Evolutionary conservation across 495 filamentous ascomycete species (phyloP), one percentile per base, ranked within the genome.

Genomic region (Neurospora sublineolata): DNA sequence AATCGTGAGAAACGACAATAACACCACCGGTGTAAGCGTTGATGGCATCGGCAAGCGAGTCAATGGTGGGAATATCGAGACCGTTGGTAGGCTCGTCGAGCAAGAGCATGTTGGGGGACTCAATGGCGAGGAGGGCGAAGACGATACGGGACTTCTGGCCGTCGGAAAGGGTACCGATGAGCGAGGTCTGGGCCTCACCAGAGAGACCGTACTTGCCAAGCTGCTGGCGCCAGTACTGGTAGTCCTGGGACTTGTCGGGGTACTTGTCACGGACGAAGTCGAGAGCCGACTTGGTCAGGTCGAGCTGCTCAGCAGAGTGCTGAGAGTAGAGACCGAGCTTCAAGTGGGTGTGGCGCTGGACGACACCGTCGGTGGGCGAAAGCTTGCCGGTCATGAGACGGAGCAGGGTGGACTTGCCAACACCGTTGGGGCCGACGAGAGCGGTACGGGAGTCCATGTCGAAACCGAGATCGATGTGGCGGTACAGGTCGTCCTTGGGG

Each of bases 361-460:
- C 93, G 73, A 86, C 85, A 73, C 95, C 95, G 72, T 80, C 80
- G 60, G 92, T 97, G 37, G 95, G 91, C 16, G 90, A 93, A 46
- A 99, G 87, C 84, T 94, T 93, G 81, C 94, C 94, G 36, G 96
- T 99, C 93, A 99, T 98, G 71, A 99, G 87, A 77, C 93, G 92
- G 39, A 99, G 90, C 39, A 99, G 87, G 14, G 95, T 99, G n/a
- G 96, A 98, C 85, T 99, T 99, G 78, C 95, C 95, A 70, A 99
- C 95, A 93, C 95, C 95, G 83, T 99, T 99, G 78, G 95, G 95
- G 52, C 95, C 95, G 77, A 99, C 95, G 68, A 99, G 89, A 23
- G 95, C 96, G 33, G 95, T 95, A 80, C 95, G 92, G 71, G 92
- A 96, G 83, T 99, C 95, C 95, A 99, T 99, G 82, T 99, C 95